These are phyloP conservation scores for Dactylellina cionopaga DNA, from an alignment of 2,329 filamentous ascomycete species.

Conservation along the genomic window DNA sequence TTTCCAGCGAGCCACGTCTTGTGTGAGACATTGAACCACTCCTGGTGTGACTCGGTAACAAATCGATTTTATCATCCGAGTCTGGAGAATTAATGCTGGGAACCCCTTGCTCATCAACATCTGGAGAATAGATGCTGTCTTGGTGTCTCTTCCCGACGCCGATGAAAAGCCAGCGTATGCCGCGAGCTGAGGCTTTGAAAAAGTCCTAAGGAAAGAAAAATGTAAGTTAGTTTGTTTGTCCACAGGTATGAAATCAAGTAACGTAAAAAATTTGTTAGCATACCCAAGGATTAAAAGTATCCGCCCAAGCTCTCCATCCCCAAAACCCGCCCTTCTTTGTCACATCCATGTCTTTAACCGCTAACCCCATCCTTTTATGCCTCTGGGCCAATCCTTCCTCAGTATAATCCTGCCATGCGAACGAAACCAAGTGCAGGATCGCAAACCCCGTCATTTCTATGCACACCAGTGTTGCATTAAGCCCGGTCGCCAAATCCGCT, in stretches of 20 bases:
- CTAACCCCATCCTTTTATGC: constrained; percentile 64
- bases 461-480: constrained; percentile 80
- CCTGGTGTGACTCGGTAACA: constrained; percentile 33
- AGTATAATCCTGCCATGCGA: constrained; percentile 77
- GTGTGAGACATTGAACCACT: constrained; percentile 27
- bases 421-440: constrained; percentile 82
- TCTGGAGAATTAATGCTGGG: constrained; percentile 14
- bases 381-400: constrained; percentile 63
- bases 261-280: not conserved
- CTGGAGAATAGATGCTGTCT: constrained; percentile 62
- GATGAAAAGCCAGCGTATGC: constrained; percentile 81
- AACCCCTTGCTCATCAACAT: constrained; percentile 51
- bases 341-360: constrained; percentile 60
- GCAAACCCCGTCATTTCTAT: constrained; percentile 86
- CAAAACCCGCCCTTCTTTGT: constrained; percentile 63
- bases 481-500: constrained; percentile 81
- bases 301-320: constrained; percentile 47
- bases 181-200: constrained; percentile 79
- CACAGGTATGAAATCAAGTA: too few relatives aligned
- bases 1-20: constrained; percentile 9
- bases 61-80: constrained; percentile 30
- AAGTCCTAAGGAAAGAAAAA: constrained; percentile 90
- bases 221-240: too few relatives aligned
- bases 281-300: constrained; percentile 51
- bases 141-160: constrained; percentile 72